Conservation (phyloP, 768 basidiomycete species). For the Russula virescens region DNA sequence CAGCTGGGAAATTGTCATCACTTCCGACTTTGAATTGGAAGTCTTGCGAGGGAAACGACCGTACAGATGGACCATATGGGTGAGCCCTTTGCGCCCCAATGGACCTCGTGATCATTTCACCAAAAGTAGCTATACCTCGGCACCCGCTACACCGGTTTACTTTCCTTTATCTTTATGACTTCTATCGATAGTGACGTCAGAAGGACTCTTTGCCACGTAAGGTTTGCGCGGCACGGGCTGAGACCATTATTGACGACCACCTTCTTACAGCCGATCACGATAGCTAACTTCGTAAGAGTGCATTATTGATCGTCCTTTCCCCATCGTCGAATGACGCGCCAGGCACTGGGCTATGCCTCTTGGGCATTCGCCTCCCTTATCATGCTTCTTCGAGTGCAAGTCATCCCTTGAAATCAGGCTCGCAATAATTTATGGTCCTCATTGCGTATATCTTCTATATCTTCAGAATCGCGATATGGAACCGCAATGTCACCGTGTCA, state of each 20-base stretch:
- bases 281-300: too few relatives aligned
- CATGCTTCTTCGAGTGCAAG: too few relatives aligned
- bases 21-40: constrained; percentile 1
- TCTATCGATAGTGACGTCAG: background rate
- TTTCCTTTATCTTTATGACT: background rate
- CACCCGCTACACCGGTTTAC: constrained; percentile 5
- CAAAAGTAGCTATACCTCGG: constrained; percentile 11
- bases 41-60: constrained; percentile 11
- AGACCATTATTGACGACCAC: background rate
- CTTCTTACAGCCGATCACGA: too few relatives aligned
- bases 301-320: too few relatives aligned
- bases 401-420: too few relatives aligned
- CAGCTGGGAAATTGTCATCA: constrained; percentile 4
- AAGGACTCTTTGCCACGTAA: background rate
- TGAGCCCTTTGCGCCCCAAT: background rate
- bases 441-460: background rate
- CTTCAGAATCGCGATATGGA: constrained; percentile 11
- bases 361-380: too few relatives aligned
- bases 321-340: too few relatives aligned
- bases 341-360: too few relatives aligned
- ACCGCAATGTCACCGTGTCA: background rate
- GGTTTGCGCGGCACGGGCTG: background rate
- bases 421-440: background rate
- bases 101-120: background rate
- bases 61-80: constrained; percentile 7